Percentiles rank a stretch among this genome's conserved stretches.
phyloP scores from a whole-genome alignment of 768 basidiomycete species.

The Suillus ampliporus region DNA sequence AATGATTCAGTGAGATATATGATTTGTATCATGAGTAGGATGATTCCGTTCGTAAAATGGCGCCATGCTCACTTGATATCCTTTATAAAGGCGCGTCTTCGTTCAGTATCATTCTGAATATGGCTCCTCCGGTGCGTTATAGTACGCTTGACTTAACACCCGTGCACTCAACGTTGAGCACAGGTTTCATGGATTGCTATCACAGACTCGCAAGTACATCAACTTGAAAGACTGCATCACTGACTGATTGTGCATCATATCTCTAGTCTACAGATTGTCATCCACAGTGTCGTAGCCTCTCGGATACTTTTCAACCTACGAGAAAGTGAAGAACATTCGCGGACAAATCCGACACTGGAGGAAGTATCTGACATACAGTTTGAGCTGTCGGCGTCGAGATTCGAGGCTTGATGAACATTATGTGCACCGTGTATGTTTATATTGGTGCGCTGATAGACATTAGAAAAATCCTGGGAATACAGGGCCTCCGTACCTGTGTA shows the following conservation, averaged over 20 bases:
- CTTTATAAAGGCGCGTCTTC: neutral
- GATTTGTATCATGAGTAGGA: neutral
- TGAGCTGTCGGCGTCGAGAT: neutral
- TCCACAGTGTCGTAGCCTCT: too few species aligned
- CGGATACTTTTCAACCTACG: conserved; percentile 4
- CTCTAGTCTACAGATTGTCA: conserved; percentile 5
- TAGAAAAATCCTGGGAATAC: too few species aligned
- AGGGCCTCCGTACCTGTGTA: too few species aligned
- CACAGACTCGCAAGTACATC: neutral
- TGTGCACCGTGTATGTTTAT: neutral
- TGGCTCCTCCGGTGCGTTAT: neutral
- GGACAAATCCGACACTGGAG: neutral
- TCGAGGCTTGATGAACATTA: neutral
- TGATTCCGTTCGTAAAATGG: neutral
- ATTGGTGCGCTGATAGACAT: too few species aligned
- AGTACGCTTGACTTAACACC: neutral
- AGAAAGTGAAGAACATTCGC: neutral
- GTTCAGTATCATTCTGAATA: neutral
- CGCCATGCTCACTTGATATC: neutral
- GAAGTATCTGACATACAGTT: neutral
- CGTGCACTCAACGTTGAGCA: neutral
- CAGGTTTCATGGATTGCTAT: neutral
- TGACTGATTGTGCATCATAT: neutral
- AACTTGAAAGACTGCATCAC: too few species aligned
- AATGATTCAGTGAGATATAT: neutral